These are phyloP conservation scores for Rhynchosporium agropyri DNA, from an alignment of 2,329 filamentous ascomycete genomes.

Conservation along the genomic window DNA sequence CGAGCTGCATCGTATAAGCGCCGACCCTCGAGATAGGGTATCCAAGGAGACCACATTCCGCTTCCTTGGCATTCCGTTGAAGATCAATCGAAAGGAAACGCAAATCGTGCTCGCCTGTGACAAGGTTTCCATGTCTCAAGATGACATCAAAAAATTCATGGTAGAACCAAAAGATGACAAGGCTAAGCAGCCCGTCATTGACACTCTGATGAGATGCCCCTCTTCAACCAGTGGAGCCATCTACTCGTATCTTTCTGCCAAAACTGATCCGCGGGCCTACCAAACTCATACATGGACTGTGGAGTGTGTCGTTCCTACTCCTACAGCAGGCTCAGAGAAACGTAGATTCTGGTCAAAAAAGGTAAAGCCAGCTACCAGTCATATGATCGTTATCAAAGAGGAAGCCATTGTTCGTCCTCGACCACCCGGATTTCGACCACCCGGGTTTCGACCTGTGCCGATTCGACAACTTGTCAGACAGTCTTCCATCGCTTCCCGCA, in stretches of 20 bases:
- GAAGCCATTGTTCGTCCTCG: neutral
- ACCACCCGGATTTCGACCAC: slow-evolving; percentile 1
- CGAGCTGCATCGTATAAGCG: slow-evolving; percentile 19
- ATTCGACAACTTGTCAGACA: neutral
- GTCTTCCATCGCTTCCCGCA: slow-evolving; percentile 5
- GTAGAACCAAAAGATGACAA: neutral
- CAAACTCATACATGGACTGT: slow-evolving; percentile 11
- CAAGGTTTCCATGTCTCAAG: slow-evolving; percentile 14
- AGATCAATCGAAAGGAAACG: slow-evolving; percentile 10
- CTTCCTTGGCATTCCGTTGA: slow-evolving; percentile 20
- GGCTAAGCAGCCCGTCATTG: neutral
- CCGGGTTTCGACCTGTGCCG: neutral
- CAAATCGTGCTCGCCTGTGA: neutral
- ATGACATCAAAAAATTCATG: slow-evolving; percentile 20
- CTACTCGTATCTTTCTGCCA: slow-evolving; percentile 10
- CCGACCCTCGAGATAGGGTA: slow-evolving; percentile 1
- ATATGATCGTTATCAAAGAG: slow-evolving; percentile 8
- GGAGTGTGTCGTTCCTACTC: slow-evolving; percentile 2
- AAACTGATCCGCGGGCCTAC: neutral
- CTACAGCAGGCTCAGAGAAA: neutral
- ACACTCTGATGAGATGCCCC: slow-evolving; percentile 13
- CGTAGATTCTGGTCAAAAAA: slow-evolving; percentile 10
- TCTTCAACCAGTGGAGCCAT: slow-evolving; percentile 16
- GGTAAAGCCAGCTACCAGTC: neutral
- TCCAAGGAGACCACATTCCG: slow-evolving; percentile 17